Evolutionary conservation across 2,329 filamentous ascomycete species (phyloP).

Genomic region (Fusarium armeniacum): DNA sequence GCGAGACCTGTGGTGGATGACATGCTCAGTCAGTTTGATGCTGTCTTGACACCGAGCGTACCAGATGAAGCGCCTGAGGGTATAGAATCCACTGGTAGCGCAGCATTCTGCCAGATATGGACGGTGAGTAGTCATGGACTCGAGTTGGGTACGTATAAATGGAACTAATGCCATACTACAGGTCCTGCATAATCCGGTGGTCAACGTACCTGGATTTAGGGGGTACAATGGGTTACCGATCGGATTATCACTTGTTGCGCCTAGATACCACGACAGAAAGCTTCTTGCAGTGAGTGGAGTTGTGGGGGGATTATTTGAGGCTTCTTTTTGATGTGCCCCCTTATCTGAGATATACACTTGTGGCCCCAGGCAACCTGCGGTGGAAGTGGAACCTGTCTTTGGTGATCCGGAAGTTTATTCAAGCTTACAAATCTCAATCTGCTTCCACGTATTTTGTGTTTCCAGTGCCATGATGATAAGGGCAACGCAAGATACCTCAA

Average conservation of each 20-base stretch:
- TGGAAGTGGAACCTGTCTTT: background rate
- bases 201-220: constrained; percentile 39
- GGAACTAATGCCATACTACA: background rate
- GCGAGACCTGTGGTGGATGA: constrained; percentile 66
- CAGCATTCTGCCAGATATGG: constrained; percentile 64
- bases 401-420: fast-evolving
- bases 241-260: constrained; percentile 33
- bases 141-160: fast-evolving
- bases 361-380: fast-evolving
- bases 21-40: constrained; percentile 63
- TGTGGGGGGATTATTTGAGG: constrained; percentile 5
- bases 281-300: constrained; percentile 13
- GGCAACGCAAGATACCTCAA: background rate
- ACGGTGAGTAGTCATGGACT: constrained; percentile 55
- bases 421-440: background rate
- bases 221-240: constrained; percentile 39
- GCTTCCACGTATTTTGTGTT: fast-evolving
- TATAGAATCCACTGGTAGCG: constrained; percentile 63
- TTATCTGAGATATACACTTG: background rate
- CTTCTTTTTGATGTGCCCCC: background rate
- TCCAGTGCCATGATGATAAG: background rate
- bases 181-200: constrained; percentile 34
- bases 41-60: constrained; percentile 69
- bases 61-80: constrained; percentile 69
- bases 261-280: constrained; percentile 35